Percentiles rank a stretch among this genome's conserved stretches.
Evolutionary conservation across 805 yeast genomes (phyloP).

Genomic region (Ogataea ganodermae): DNA sequence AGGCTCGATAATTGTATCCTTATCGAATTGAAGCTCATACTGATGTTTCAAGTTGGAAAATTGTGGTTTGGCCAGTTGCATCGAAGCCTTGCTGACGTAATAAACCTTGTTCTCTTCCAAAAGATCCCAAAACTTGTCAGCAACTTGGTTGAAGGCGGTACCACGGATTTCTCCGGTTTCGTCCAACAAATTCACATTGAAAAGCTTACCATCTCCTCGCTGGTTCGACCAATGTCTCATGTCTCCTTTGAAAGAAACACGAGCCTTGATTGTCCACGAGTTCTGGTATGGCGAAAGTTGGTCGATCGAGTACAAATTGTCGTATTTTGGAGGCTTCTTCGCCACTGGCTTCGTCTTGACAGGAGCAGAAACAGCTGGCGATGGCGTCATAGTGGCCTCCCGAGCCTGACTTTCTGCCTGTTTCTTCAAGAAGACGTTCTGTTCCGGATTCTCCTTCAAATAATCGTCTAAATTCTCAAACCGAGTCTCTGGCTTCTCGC

Average conservation of each 20-base stretch:
- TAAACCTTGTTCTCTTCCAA: slow-evolving; percentile 90
- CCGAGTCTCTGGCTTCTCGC: slow-evolving; percentile 31
- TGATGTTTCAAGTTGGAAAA: slow-evolving; percentile 84
- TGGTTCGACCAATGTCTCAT: slow-evolving; percentile 85
- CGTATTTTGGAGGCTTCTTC: slow-evolving; percentile 30
- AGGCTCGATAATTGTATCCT: slow-evolving; percentile 74
- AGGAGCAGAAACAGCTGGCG: slow-evolving; percentile 18
- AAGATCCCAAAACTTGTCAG: slow-evolving; percentile 72
- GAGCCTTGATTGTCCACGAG: slow-evolving; percentile 89
- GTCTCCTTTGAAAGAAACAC: slow-evolving; percentile 86
- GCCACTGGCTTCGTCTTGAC: slow-evolving; percentile 19
- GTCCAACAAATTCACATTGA: slow-evolving; percentile 84
- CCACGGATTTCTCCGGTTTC: slow-evolving; percentile 96
- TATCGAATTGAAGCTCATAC: slow-evolving; percentile 80
- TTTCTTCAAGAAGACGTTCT: slow-evolving; percentile 36
- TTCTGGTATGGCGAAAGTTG: slow-evolving; percentile 89
- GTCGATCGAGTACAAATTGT: slow-evolving; percentile 71
- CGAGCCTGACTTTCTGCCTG: slow-evolving; percentile 10
- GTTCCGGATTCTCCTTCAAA: slow-evolving; percentile 59
- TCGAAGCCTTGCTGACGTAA: slow-evolving; percentile 76
- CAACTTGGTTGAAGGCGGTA: slow-evolving; percentile 88
- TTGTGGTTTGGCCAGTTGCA: slow-evolving; percentile 81
- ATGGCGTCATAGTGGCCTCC: slow-evolving; percentile 20
- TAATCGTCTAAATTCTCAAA: slow-evolving; percentile 50
- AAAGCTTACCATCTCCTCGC: slow-evolving; percentile 86